Conservation (phyloP, 2,329 filamentous ascomycete species). For the Chalara sp. region DNA sequence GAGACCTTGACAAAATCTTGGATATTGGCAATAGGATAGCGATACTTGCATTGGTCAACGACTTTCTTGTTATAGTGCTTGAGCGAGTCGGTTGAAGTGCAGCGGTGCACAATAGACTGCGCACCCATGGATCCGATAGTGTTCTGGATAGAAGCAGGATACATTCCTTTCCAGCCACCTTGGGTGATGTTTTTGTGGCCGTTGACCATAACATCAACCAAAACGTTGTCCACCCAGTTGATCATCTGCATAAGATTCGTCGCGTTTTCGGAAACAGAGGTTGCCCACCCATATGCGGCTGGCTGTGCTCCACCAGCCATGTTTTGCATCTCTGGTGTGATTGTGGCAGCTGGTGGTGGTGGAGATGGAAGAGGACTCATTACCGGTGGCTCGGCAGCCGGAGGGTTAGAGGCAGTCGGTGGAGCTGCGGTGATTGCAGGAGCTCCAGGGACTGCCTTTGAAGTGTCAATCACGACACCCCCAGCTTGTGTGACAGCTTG, state of each 20-base stretch:
- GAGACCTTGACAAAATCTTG: constrained; percentile 25
- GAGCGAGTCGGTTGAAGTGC: constrained; percentile 28
- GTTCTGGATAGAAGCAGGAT: constrained; percentile 28
- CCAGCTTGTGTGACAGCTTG: not conserved
- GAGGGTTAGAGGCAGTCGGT: too few relatives aligned
- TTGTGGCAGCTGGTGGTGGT: constrained; percentile 21
- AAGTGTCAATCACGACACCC: not conserved
- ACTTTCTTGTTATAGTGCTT: constrained; percentile 27
- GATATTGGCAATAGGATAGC: constrained; percentile 15
- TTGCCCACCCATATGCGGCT: constrained; percentile 28
- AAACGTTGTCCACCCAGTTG: constrained; percentile 28
- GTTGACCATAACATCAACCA: constrained; percentile 27
- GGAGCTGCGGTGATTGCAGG: constrained; percentile 11
- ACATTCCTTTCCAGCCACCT: constrained; percentile 27
- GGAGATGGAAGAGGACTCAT: constrained; percentile 12
- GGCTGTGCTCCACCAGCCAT: constrained; percentile 31
- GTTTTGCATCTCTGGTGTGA: constrained; percentile 22
- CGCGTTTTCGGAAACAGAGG: constrained; percentile 24
- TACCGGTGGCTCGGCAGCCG: too few relatives aligned
- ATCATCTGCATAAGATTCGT: constrained; percentile 23
- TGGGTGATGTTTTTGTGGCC: constrained; percentile 23
- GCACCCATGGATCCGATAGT: constrained; percentile 28
- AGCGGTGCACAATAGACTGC: constrained; percentile 31
- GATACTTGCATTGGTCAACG: constrained; percentile 23
- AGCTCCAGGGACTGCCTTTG: not conserved